Evolutionary conservation across 1,284 basidiomycete genomes (phyloP).

Genomic region (Termitomyces sp.): DNA sequence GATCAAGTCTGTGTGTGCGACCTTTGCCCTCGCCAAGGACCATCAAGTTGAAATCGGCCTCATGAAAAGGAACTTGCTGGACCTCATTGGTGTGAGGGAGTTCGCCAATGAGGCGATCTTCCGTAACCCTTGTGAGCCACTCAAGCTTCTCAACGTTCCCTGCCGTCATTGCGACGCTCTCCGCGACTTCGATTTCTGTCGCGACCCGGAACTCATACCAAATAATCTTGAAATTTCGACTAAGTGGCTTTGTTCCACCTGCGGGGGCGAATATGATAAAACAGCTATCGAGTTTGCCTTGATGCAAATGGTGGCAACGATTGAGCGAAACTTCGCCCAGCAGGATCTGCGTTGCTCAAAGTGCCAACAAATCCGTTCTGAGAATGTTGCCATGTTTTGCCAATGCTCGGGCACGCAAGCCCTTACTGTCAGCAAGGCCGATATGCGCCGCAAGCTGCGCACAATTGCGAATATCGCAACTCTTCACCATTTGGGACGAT

Average conservation of each 20-base stretch:
- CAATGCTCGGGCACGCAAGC: slow-evolving; percentile 84
- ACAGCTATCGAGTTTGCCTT: slow-evolving; percentile 82
- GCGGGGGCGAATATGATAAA: slow-evolving; percentile 87
- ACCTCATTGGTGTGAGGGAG: slow-evolving; percentile 84
- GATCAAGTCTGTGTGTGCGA: slow-evolving; percentile 83
- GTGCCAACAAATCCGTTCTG: slow-evolving; percentile 84
- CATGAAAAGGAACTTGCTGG: slow-evolving; percentile 85
- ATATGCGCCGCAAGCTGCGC: slow-evolving; percentile 63
- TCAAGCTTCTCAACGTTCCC: slow-evolving; percentile 84
- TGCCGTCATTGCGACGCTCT: slow-evolving; percentile 88
- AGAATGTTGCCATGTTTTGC: slow-evolving; percentile 84
- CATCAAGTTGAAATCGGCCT: slow-evolving; percentile 84
- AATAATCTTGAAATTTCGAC: slow-evolving; percentile 42
- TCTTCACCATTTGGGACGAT: slow-evolving; percentile 60
- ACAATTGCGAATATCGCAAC: slow-evolving; percentile 79
- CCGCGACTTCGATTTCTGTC: slow-evolving; percentile 91
- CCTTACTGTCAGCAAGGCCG: slow-evolving; percentile 65
- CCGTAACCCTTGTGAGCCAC: slow-evolving; percentile 89
- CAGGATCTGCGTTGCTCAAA: slow-evolving; percentile 87
- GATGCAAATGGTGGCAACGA: slow-evolving; percentile 68
- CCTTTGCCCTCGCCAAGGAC: slow-evolving; percentile 75
- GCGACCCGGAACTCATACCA: slow-evolving; percentile 84
- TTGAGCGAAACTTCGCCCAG: slow-evolving; percentile 77
- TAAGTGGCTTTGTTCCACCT: slow-evolving; percentile 66
- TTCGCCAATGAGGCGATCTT: slow-evolving; percentile 83